phyloP scores from a whole-genome alignment of 2,329 filamentous ascomycete genomes.

The Keithomyces neogunnii region DNA sequence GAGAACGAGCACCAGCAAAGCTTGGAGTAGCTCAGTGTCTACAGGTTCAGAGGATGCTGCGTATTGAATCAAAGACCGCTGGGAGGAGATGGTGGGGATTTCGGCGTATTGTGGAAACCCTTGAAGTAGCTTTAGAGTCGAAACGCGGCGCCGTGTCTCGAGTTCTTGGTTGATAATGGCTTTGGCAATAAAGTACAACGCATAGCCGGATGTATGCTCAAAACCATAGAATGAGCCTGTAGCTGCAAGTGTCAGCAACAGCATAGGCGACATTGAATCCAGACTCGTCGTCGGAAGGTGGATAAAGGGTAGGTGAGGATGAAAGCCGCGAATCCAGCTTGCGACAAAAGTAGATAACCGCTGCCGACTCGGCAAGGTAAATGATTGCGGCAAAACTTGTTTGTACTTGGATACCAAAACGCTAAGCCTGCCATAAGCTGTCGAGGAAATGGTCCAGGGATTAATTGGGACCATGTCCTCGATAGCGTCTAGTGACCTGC shows the following conservation, averaged over 20 bases:
- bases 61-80: background rate
- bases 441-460: conserved; percentile 11
- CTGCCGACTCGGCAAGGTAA: conserved; percentile 38
- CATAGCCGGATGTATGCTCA: conserved; percentile 40
- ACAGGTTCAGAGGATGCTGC: background rate
- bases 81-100: background rate
- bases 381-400: conserved; percentile 34
- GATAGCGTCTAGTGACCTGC: conserved; percentile 3
- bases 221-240: conserved; percentile 40
- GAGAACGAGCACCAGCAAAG: conserved; percentile 44
- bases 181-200: conserved; percentile 48
- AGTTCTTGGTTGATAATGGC: conserved; percentile 44
- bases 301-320: conserved; percentile 42
- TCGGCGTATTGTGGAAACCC: conserved; percentile 9
- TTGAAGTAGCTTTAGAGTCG: conserved; percentile 15
- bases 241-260: conserved; percentile 41
- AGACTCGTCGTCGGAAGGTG: conserved; percentile 38
- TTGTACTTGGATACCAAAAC: conserved; percentile 6
- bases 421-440: conserved; percentile 8
- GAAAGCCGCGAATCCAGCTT: conserved; percentile 41
- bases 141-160: conserved; percentile 21
- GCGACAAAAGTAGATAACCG: conserved; percentile 38
- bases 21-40: conserved; percentile 37
- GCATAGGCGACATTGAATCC: conserved; percentile 34
- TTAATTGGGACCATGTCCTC: conserved; percentile 6